phyloP scores from a whole-genome alignment of 2,329 filamentous ascomycete genomes.

The Fusarium neocosmosporiellum region DNA sequence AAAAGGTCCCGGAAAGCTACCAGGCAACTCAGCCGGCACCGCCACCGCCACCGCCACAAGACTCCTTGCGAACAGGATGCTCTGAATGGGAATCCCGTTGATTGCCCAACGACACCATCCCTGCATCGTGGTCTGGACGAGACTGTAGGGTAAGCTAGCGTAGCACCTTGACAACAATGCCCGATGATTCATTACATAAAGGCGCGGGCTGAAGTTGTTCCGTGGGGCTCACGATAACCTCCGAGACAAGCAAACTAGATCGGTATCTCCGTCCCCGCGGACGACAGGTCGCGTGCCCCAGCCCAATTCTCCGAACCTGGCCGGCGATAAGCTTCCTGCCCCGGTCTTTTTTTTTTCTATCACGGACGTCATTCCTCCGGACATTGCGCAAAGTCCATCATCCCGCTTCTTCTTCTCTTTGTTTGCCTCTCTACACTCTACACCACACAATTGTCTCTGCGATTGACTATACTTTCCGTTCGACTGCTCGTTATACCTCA shows the following conservation, averaged over 20 bases:
- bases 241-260: slow-evolving; percentile 7
- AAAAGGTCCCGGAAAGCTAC: neutral
- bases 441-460: neutral
- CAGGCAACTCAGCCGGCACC: neutral
- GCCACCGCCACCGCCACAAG: neutral
- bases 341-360: slow-evolving; percentile 32
- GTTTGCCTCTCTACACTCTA: neutral
- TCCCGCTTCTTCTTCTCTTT: neutral
- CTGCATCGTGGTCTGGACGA: fast-evolving
- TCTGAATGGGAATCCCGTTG: neutral
- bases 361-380: slow-evolving; percentile 39
- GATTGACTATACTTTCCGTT: neutral
- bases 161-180: neutral
- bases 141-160: neutral
- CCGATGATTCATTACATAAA: neutral
- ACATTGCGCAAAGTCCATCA: slow-evolving; percentile 15
- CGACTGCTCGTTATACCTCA: slow-evolving; percentile 6
- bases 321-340: slow-evolving; percentile 37
- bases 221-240: neutral
- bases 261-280: slow-evolving; percentile 16
- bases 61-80: neutral
- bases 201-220: neutral
- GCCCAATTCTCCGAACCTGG: slow-evolving; percentile 34
- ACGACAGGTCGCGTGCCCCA: slow-evolving; percentile 28
- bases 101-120: neutral